phyloP scores from a whole-genome alignment of 331 rosid genomes.

The Ulmus americana region DNA sequence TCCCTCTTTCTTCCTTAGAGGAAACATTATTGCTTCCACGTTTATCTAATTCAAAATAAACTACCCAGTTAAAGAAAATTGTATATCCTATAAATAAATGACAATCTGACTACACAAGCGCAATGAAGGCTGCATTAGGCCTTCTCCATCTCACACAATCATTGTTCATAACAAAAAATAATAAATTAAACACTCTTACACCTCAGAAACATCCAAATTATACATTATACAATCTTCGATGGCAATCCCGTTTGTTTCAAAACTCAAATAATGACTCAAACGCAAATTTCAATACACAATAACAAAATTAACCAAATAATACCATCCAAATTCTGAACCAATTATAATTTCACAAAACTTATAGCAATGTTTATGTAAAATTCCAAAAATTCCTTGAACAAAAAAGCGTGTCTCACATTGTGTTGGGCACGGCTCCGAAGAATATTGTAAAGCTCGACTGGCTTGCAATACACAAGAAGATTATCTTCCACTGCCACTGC shows the following conservation, averaged over 20 bases:
- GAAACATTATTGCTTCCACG: not conserved
- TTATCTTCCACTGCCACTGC: slow-evolving; percentile 70
- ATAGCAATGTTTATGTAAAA: too few relatives aligned
- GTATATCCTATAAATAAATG: too few relatives aligned
- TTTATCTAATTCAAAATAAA: not conserved
- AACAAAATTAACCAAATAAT: not conserved
- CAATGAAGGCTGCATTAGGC: too few relatives aligned
- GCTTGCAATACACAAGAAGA: slow-evolving; percentile 83
- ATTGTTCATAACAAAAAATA: too few relatives aligned
- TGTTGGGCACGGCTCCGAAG: slow-evolving; percentile 70
- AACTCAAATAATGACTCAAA: too few relatives aligned
- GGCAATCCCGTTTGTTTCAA: too few relatives aligned
- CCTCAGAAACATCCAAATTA: not conserved
- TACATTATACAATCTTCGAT: not conserved
- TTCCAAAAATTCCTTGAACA: too few relatives aligned
- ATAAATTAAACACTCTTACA: not conserved
- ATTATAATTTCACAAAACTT: not conserved
- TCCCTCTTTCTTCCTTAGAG: too few relatives aligned
- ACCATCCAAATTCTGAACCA: not conserved
- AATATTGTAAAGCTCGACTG: slow-evolving; percentile 91
- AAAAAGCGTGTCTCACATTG: slow-evolving; percentile 33
- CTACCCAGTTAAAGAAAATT: not conserved
- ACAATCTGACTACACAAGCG: too few relatives aligned
- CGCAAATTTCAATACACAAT: not conserved
- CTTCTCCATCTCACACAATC: too few relatives aligned